Percentiles rank a stretch among this genome's conserved stretches.
phyloP scores from a whole-genome alignment of 2,329 filamentous ascomycete species.

The Leptographium lundbergii region DNA sequence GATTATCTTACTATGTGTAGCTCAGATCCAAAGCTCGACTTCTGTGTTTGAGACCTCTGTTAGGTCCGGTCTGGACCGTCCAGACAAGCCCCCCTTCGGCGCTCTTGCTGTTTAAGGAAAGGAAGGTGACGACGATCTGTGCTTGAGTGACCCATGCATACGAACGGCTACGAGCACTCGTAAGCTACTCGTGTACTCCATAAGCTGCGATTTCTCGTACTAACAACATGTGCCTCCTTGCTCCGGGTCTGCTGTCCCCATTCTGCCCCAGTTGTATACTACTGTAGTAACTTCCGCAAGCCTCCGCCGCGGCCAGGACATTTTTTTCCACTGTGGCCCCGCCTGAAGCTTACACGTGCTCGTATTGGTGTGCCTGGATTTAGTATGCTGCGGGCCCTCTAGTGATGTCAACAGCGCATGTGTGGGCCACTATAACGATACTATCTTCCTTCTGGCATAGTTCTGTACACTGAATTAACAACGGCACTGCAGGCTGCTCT shows the following conservation, averaged over 20 bases:
- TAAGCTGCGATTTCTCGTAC: too few relatives aligned
- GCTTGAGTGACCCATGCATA: not conserved
- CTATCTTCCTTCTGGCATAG: not conserved
- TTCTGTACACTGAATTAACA: not conserved
- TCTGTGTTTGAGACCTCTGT: not conserved
- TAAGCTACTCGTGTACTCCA: not conserved
- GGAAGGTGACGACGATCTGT: not conserved
- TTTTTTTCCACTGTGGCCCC: not conserved
- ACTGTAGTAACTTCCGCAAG: not conserved
- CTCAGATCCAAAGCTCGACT: not conserved
- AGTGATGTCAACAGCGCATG: not conserved
- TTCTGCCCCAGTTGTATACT: not conserved
- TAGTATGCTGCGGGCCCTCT: not conserved
- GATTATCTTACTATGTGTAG: not conserved
- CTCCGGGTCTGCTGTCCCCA: not conserved
- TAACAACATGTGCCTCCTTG: not conserved
- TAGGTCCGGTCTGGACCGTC: too few relatives aligned
- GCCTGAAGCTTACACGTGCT: not conserved
- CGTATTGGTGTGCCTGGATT: conserved; percentile 11
- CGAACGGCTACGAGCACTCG: not conserved
- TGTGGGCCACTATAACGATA: not conserved
- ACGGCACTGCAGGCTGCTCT: not conserved
- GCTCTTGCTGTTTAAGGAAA: not conserved
- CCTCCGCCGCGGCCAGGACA: not conserved
- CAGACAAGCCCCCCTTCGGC: not conserved